Base-by-base conservation (phyloP, 345 rosid genomes). In the Salix brachista region DNA sequence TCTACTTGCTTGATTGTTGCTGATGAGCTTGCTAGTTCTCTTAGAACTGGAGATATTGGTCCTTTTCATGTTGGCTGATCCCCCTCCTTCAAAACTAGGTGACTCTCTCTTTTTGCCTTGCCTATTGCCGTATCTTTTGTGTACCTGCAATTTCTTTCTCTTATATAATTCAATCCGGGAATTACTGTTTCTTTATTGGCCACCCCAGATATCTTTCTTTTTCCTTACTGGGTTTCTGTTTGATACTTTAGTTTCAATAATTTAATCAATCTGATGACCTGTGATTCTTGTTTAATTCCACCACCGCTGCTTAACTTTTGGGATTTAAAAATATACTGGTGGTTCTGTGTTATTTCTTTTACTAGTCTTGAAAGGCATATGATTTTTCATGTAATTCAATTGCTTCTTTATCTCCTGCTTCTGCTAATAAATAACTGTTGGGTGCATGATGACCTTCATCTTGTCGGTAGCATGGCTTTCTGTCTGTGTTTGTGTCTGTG, bases 1-100 rank as follows among this genome's bases (percentile, higher is more conserved):
- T 89, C 88, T 79, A 90, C 98, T 26, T 92, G 97, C 77, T 81
- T 96, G 76, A 77, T 90, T 36, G 90, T 96, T 37, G 98, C 98
- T 75, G 97, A 93, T 78, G 99, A 93, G 75, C 70, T 96, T 72
- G 97, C 98, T 70, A 48, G 71, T 80, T 90, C 93, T 76, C 70
- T 93, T 17, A 81, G 99, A 82, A 86, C 87, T 70, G 97, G 96
- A 36, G 98, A 93, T 84, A 91, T 96, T 78, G 91, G 96, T 30
- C 92, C 94, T 79, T 92, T 93, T 76, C 91, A 91, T 78, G 90
- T 88, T 77, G 96, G 97, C 41, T 82, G 76, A 78, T 60, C 62
- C 13, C 16, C 11, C 1, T 19, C 36, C 16, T 50, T 48, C 10
- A n/a, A 26, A 25, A 25, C 30, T 37, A 18, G 81, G 81, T 72